Evolutionary conservation across 1,139 yeast species (phyloP).

Genomic region (Hyphopichia buzzinii): DNA sequence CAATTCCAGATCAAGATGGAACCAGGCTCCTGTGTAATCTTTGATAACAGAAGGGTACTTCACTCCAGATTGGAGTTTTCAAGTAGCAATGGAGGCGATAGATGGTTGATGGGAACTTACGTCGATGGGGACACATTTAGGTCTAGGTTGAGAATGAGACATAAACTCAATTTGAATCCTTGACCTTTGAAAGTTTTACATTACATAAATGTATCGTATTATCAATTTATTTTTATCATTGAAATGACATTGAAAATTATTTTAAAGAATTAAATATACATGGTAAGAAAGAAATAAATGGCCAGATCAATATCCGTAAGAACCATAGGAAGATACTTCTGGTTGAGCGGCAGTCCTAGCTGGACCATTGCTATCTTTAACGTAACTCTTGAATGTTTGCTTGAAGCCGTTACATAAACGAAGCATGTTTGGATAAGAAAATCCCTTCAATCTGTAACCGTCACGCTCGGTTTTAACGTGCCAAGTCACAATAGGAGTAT

Average conservation of each 20-base stretch:
- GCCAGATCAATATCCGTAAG: conserved; percentile 25
- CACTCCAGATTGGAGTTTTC: conserved; percentile 69
- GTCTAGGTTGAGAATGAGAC: conserved; percentile 50
- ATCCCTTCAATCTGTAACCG: conserved; percentile 78
- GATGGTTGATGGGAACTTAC: conserved; percentile 82
- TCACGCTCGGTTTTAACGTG: conserved; percentile 85
- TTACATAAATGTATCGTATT: not conserved
- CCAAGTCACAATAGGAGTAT: conserved; percentile 78
- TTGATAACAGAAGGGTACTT: conserved; percentile 70
- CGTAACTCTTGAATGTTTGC: conserved; percentile 46
- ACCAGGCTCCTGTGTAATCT: conserved; percentile 66
- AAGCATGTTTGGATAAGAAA: conserved; percentile 82
- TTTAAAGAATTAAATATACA: conserved; percentile 1
- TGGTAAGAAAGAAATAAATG: not conserved
- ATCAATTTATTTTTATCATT: not conserved
- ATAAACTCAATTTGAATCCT: conserved; percentile 1
- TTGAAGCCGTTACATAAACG: conserved; percentile 94
- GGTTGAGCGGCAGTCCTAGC: conserved; percentile 14
- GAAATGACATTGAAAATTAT: not conserved
- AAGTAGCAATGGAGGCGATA: conserved; percentile 47
- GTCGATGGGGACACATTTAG: conserved; percentile 70
- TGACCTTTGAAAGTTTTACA: not conserved
- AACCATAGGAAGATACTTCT: conserved; percentile 22
- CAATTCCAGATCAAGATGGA: conserved; percentile 56
- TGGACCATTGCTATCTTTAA: conserved; percentile 20